A percentile compares a stretch with the other conserved stretches of the same genome.
Evolutionary conservation across 306 rosid species (phyloP).

Genomic region (Quercus suber): DNA sequence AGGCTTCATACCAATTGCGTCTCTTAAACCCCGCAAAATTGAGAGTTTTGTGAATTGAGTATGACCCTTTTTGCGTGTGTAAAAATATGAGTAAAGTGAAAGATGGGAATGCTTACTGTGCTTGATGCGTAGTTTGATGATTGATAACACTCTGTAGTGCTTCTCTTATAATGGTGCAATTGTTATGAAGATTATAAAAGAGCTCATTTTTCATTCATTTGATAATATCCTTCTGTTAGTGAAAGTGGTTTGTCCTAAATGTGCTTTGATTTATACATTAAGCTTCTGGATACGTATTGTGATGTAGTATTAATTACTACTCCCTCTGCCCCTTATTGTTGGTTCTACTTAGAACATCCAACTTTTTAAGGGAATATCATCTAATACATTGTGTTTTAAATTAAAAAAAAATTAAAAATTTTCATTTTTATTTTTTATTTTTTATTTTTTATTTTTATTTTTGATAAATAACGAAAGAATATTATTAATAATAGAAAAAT

Average conservation of each 20-base stretch:
- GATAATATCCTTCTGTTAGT: not conserved
- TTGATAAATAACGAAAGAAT: too few species aligned
- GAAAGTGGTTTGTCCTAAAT: not conserved
- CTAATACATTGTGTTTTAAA: too few species aligned
- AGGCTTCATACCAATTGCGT: too few species aligned
- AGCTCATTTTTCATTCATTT: not conserved
- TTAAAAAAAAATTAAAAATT: too few species aligned
- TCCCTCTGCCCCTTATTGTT: not conserved
- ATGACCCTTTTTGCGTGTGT: not conserved
- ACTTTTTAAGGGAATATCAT: too few species aligned
- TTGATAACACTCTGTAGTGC: not conserved
- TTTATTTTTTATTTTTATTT: too few species aligned
- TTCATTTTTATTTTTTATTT: too few species aligned
- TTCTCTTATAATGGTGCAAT: not conserved
- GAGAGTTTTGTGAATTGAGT: too few species aligned
- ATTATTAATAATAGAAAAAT: too few species aligned
- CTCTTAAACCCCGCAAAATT: too few species aligned
- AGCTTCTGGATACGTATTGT: slow-evolving; percentile 8
- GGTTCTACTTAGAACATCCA: too few species aligned
- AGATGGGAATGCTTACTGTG: not conserved
- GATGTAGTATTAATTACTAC: slow-evolving; percentile 1
- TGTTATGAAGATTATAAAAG: not conserved
- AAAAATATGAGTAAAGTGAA: not conserved
- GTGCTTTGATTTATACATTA: slow-evolving; percentile 2
- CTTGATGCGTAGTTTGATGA: not conserved